These are phyloP conservation scores for Coniochaeta ligniaria DNA, from an alignment of 2,329 filamentous ascomycete species.

Conservation along the genomic window DNA sequence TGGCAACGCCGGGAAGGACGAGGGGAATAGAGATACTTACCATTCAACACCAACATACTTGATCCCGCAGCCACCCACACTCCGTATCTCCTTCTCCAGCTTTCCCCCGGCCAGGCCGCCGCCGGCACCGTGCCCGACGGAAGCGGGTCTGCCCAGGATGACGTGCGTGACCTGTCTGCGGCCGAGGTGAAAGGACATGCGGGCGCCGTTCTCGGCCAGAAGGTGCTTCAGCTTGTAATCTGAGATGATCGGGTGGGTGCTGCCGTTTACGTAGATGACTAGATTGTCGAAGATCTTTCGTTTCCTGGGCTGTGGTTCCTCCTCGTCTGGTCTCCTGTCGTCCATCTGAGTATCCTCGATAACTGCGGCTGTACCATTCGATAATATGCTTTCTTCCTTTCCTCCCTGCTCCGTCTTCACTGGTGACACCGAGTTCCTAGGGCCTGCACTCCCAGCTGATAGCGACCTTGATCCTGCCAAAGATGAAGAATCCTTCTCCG, in stretches of 20 bases:
- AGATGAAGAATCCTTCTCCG: slow-evolving; percentile 1
- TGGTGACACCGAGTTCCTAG: not conserved
- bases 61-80: slow-evolving; percentile 59
- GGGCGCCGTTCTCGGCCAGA: slow-evolving; percentile 66
- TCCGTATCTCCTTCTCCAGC: slow-evolving; percentile 70
- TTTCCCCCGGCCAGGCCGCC: slow-evolving; percentile 73
- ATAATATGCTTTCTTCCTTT: not conserved
- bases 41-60: slow-evolving; percentile 80
- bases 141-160: slow-evolving; percentile 59
- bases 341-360: slow-evolving; percentile 37
- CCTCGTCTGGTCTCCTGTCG: slow-evolving; percentile 25
- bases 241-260: slow-evolving; percentile 71
- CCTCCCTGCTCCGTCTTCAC: not conserved
- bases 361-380: not conserved
- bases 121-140: slow-evolving; percentile 47
- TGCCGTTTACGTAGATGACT: slow-evolving; percentile 81
- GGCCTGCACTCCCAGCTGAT: not conserved
- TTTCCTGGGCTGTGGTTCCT: slow-evolving; percentile 14
- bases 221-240: slow-evolving; percentile 81
- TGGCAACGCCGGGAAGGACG: too few species aligned
- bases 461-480: slow-evolving; percentile 22
- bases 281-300: slow-evolving; percentile 60
- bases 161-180: slow-evolving; percentile 78
- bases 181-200: slow-evolving; percentile 62
- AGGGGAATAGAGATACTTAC: slow-evolving; percentile 38